A percentile compares a stretch with the other conserved stretches of the same genome.
Conservation (phyloP, 768 basidiomycete species). For the Hortiboletus flavorubellus region DNA sequence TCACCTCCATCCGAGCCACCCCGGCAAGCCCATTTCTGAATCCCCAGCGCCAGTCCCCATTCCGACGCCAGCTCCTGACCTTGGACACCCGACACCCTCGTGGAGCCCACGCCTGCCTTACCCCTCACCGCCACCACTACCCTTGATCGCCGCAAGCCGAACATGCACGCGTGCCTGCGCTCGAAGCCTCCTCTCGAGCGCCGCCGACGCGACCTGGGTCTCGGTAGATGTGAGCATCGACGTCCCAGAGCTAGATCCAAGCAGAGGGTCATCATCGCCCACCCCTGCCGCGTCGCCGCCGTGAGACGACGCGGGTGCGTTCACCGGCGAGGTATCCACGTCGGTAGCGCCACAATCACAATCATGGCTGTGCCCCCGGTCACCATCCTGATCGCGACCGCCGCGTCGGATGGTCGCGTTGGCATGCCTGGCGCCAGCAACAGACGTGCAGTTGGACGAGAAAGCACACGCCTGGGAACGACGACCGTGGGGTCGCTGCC, state of each 20-base stretch:
- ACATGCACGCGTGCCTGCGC: slow-evolving; percentile 46
- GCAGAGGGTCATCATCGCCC: too few relatives aligned
- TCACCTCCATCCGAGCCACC: too few relatives aligned
- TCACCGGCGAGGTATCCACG: not conserved
- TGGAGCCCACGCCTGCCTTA: too few relatives aligned
- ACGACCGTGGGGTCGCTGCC: not conserved
- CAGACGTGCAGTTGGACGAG: not conserved
- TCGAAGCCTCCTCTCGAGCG: slow-evolving; percentile 45
- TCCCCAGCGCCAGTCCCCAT: too few relatives aligned
- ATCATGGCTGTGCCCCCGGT: too few relatives aligned
- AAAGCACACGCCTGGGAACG: not conserved
- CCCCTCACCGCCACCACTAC: too few relatives aligned
- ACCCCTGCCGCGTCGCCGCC: not conserved
- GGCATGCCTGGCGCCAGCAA: not conserved
- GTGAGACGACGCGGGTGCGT: not conserved
- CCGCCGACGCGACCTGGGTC: not conserved
- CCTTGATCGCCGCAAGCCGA: slow-evolving; percentile 36
- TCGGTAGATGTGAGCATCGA: not conserved
- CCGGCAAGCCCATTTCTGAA: too few relatives aligned
- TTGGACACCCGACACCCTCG: too few relatives aligned
- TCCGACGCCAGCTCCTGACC: too few relatives aligned
- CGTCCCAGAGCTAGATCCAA: not conserved
- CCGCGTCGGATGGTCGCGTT: not conserved
- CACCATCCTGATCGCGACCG: not conserved
- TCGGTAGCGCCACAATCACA: not conserved